phyloP scores from a whole-genome alignment of 176 grass and related monocot genomes.

The Pontederia crassipes region DNA sequence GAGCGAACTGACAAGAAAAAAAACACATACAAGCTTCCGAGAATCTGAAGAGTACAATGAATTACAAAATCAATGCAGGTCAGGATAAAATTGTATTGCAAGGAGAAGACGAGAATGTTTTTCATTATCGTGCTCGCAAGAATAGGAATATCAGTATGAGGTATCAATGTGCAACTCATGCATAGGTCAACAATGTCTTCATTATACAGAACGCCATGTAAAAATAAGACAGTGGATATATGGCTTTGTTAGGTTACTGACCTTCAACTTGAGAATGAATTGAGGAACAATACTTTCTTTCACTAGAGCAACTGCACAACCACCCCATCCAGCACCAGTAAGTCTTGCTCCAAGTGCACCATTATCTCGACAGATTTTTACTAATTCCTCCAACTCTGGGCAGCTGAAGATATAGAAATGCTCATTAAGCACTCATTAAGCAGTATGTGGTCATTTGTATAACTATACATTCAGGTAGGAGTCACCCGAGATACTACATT shows the following conservation, averaged over 20 bases:
- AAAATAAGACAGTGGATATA: background rate
- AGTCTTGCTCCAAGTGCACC: constrained; percentile 88
- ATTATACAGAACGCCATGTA: no score
- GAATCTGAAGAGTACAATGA: no score
- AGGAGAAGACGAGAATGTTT: no score
- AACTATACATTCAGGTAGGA: background rate
- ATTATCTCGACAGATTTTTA: constrained; percentile 65
- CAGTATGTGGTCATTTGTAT: background rate
- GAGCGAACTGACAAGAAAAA: no score
- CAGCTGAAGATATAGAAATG: constrained; percentile 29
- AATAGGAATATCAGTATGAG: no score
- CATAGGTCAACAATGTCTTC: no score
- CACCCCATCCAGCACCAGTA: constrained; percentile 93
- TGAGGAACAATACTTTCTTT: constrained; percentile 74
- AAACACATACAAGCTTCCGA: no score
- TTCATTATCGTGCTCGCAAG: no score
- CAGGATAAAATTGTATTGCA: no score
- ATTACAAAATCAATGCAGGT: no score
- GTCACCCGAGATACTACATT: background rate
- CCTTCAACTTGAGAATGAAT: constrained; percentile 95
- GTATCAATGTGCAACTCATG: no score
- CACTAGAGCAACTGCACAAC: constrained; percentile 78
- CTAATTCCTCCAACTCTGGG: constrained; percentile 91
- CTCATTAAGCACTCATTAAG: background rate
- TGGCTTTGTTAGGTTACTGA: constrained; percentile 13